Evolutionary conservation across 2,329 filamentous ascomycete species (phyloP), one percentile per base, ranked within the genome.

Genomic region (Xylaria sp.): DNA sequence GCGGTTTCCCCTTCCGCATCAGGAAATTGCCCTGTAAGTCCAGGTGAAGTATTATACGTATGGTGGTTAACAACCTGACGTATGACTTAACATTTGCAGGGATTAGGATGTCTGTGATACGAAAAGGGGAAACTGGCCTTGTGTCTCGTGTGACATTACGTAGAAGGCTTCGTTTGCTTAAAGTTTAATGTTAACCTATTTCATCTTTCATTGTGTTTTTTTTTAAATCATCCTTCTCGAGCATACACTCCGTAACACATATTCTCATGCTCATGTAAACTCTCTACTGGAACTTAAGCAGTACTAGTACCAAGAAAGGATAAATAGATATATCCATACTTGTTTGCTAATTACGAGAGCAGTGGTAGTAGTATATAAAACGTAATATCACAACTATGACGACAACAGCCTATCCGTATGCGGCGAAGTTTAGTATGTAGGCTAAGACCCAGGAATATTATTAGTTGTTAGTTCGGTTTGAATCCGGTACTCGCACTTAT

Each of bases 91-190:
- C 38, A 17, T 58, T 63, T 47, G 17, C 53, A 58, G 63, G 63
- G 61, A 47, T 60, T 25, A 6, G 17, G 17, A 31, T 22, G 44
- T 39, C 50, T 39, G 20, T 49, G 29, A 7, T 38, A 42, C 47
- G 27, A 49, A 59, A 65, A 61, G 38, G n/a, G 62, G 62, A 65
- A 68, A 57, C 47, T 55, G 22, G n/a, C 13, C 9, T 29, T 11
- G 4, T 29, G 20, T 29, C 51, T 47, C 17, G 42, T 25, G 44
- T 29, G 49, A n/a, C 11, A 22, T 63, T 42, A 39, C 39, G 45
- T 60, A 57, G 39, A 25, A 29, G 20, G 54, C 4, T 53, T 51
- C 7, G 10, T 33, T 29, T n/a, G 15, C 10, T 44, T 3, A 50
- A 50, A 47, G 11, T 29, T 29, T 17, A 27, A 20, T 27, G 15